Base-by-base conservation (phyloP, 345 rosid genomes). In the Dovyalis caffra region DNA sequence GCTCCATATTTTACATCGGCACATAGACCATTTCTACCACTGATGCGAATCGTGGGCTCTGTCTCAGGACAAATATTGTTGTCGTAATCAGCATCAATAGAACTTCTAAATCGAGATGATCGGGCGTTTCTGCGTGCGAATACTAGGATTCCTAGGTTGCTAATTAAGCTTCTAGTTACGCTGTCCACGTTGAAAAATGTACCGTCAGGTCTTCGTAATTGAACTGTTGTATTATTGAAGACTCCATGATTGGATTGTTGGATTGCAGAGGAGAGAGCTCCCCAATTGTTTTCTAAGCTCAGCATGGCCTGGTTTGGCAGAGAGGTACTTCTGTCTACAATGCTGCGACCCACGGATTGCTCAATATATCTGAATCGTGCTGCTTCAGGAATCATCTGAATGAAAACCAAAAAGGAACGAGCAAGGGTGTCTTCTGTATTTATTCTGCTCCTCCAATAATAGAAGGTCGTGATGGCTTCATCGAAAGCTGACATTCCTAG, bases 361-460 rank as follows among this genome's bases (percentile, higher is more conserved):
- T 70, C 64, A 1, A 70, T 70, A 21, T 16, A 3, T 29, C 58
- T 70, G 64, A 70, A 70, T 33, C 73, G 20, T 8, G 73, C 63
- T 0, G 64, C 66, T 20, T 60, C 75, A 5, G 67, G 23, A 14
- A 72, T 28, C 67, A 72, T 72, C 28, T 72, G 75, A 4, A 61
- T 72, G 16, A 60, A 11, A 37, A 60, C 34, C 1, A 72, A 5
- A 6, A 38, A 35, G 2, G 47, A 18, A 10, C 3, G 29, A 23
- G 43, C 70, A 8, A 38, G 57, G 57, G 3, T 51, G 4, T 38
- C 23, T 23, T 12, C 12, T 7, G n/a, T n/a, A n/a, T 66, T 8
- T 29, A 53, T 25, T 10, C n/a, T 35, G 69, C 12, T 15, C 26
- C 14, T 61, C 29, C 64, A n/a, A n/a, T n/a, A 21, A 18, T 34